Percentiles rank a stretch among this genome's conserved stretches.
Conservation (phyloP, 805 yeast genomes). For the Saccharomycopsis amapae region DNA sequence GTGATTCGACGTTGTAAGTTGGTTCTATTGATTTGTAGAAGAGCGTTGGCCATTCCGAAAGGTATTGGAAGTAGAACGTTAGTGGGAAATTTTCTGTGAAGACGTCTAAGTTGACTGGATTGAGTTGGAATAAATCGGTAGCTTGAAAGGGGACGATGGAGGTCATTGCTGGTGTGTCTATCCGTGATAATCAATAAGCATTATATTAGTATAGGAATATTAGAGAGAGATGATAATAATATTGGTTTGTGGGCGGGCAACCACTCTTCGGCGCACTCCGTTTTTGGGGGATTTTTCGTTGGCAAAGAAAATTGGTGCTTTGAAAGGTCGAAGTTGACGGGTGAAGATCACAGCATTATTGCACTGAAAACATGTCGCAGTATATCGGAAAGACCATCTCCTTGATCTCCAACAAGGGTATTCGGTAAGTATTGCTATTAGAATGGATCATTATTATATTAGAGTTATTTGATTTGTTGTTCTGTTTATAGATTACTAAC, state of each 20-base stretch:
- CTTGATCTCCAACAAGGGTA: slow-evolving; percentile 67
- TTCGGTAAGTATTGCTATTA: slow-evolving; percentile 35
- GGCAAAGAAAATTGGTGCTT: too few species aligned
- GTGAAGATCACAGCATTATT: too few species aligned
- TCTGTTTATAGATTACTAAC: background rate
- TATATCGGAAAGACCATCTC: slow-evolving; percentile 88
- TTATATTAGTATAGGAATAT: too few species aligned
- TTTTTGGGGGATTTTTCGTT: too few species aligned
- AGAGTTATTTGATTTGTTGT: background rate
- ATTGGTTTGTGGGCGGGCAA: too few species aligned
- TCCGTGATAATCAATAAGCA: too few species aligned
- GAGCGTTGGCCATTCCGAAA: slow-evolving; percentile 81
- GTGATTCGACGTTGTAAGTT: slow-evolving; percentile 5
- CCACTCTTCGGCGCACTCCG: too few species aligned
- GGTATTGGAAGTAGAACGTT: slow-evolving; percentile 76
- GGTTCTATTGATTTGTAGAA: slow-evolving; percentile 65
- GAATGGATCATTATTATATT: background rate
- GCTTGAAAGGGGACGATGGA: slow-evolving; percentile 84
- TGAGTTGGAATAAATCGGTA: slow-evolving; percentile 67
- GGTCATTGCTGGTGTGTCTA: slow-evolving; percentile 48
- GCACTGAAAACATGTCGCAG: slow-evolving; percentile 58
- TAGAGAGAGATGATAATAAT: too few species aligned
- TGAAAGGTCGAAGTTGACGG: too few species aligned
- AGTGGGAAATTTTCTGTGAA: slow-evolving; percentile 87
- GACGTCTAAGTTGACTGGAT: slow-evolving; percentile 76